phyloP scores from a whole-genome alignment of 2,329 filamentous ascomycete species.

The Cordyceps pruinosa region DNA sequence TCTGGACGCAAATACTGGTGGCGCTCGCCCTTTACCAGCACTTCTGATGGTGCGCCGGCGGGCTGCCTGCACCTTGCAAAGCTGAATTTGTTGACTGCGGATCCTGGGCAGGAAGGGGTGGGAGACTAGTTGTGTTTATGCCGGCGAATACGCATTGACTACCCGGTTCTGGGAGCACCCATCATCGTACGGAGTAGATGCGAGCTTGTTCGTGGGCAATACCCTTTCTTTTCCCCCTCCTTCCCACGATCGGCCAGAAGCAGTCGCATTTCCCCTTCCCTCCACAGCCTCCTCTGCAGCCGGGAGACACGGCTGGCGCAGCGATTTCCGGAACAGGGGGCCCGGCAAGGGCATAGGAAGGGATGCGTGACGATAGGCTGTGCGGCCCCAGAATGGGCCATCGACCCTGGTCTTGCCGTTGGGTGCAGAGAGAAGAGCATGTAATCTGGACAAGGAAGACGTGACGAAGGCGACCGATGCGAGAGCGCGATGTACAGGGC shows the following conservation, averaged over 20 bases:
- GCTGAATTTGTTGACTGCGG: slow-evolving; percentile 10
- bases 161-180: neutral
- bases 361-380: neutral
- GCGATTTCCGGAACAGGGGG: slow-evolving; percentile 8
- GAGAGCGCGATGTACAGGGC: neutral
- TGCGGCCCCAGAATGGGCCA: neutral
- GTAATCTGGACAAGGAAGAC: neutral
- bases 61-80: slow-evolving; percentile 1
- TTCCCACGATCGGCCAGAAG: neutral
- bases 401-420: neutral
- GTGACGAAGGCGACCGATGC: neutral
- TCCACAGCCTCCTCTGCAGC: neutral
- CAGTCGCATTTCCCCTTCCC: neutral
- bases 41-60: neutral
- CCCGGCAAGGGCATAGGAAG: neutral
- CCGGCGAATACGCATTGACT: neutral
- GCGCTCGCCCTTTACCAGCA: neutral
- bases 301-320: neutral
- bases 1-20: neutral
- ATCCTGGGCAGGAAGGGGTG: neutral
- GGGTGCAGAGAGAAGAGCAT: neutral
- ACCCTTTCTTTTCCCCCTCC: neutral
- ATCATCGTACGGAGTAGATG: neutral
- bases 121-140: neutral
- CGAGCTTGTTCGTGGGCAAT: neutral